Evolutionary conservation across 768 basidiomycete species (phyloP).

Genomic region (Kockovaella imperatae): DNA sequence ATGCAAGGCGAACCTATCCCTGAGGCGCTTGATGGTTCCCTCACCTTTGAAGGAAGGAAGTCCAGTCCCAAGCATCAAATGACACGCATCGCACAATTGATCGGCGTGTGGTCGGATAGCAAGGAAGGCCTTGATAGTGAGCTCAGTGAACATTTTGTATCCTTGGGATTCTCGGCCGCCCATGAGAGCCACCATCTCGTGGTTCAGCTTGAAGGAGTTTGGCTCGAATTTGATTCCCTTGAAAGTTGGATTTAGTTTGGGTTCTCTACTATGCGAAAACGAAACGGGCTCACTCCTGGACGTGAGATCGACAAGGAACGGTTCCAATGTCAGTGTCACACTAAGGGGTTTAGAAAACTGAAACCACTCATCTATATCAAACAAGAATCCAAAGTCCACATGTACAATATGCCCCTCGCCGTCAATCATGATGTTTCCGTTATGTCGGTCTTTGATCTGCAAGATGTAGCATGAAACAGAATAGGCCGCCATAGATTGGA

Average conservation of each 20-base stretch:
- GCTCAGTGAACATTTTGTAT: conserved; percentile 84
- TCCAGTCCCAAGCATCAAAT: conserved; percentile 89
- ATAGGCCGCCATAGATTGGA: conserved; percentile 98
- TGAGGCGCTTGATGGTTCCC: conserved; percentile 72
- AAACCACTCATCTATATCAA: conserved; percentile 85
- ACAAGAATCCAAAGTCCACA: conserved; percentile 48
- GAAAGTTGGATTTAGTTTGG: background rate
- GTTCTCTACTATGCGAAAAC: background rate
- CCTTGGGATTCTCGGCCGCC: conserved; percentile 90
- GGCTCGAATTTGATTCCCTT: conserved; percentile 95
- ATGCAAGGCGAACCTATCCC: conserved; percentile 75
- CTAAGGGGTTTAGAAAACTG: background rate
- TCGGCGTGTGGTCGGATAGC: conserved; percentile 91
- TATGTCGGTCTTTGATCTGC: conserved; percentile 97
- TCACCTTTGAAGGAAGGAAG: conserved; percentile 97
- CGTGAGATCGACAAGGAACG: conserved; percentile 46
- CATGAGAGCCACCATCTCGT: conserved; percentile 98
- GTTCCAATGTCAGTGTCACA: conserved; percentile 37
- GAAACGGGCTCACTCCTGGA: conserved; percentile 57
- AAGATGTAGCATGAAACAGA: conserved; percentile 96
- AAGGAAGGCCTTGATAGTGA: conserved; percentile 93
- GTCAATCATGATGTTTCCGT: conserved; percentile 99
- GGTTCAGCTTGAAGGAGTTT: conserved; percentile 93
- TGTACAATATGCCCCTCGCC: conserved; percentile 95
- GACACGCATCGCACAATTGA: conserved; percentile 77